phyloP scores from a whole-genome alignment of 2,329 filamentous ascomycete genomes.

The Colletotrichum liaoningense region DNA sequence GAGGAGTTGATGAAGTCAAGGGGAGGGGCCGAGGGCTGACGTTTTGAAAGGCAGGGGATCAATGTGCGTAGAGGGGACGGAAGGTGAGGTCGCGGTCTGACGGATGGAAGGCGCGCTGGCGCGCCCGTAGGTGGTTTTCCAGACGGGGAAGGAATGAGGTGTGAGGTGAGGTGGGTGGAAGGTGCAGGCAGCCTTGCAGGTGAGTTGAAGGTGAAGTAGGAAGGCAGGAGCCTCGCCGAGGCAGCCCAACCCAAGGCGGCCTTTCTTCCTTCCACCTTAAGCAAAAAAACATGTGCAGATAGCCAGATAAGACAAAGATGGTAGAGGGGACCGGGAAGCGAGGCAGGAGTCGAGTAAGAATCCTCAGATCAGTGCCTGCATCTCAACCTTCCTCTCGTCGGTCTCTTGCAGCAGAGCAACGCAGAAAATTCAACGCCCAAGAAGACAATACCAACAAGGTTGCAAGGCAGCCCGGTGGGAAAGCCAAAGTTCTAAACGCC shows the following conservation, averaged over 20 bases:
- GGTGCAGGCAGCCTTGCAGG: background rate
- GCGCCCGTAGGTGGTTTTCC: background rate
- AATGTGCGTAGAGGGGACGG: background rate
- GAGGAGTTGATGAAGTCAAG: background rate
- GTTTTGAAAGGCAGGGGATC: background rate
- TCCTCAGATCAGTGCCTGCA: background rate
- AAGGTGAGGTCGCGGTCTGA: background rate
- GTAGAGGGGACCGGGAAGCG: background rate
- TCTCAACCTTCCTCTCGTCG: background rate
- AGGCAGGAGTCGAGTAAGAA: background rate
- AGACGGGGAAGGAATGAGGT: background rate
- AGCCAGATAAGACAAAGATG: background rate
- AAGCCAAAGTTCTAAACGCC: background rate
- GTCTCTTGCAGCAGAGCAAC: background rate
- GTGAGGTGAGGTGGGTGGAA: background rate
- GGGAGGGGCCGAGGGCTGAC: background rate
- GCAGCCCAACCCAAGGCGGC: background rate
- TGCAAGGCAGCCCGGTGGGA: background rate
- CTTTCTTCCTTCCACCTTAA: background rate
- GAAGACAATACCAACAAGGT: background rate
- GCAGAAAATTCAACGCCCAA: background rate
- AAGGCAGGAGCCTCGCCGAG: background rate
- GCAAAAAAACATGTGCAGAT: background rate
- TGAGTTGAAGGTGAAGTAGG: background rate
- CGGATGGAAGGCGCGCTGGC: background rate